A percentile compares a stretch with the other conserved stretches of the same genome.
phyloP scores from a whole-genome alignment of 495 filamentous ascomycete species.

The Mycothermus thermophilus region DNA sequence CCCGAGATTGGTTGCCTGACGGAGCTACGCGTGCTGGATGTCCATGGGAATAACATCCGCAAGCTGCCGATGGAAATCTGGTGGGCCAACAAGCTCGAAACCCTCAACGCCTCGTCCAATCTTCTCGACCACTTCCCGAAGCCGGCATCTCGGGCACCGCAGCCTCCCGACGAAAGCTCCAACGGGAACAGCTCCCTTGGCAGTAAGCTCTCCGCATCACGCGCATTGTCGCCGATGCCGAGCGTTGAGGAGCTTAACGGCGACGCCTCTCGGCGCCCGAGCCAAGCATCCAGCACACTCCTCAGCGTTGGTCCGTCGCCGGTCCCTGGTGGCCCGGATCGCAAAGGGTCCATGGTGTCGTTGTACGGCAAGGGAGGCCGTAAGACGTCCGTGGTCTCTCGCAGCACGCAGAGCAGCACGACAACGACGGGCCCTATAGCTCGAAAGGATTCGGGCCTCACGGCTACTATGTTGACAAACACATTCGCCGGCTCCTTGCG shows the following conservation, averaged over 20 bases:
- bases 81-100: slow-evolving; percentile 78
- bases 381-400: slow-evolving; percentile 74
- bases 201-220: slow-evolving; percentile 38
- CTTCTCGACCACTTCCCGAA: slow-evolving; percentile 82
- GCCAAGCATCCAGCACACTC: slow-evolving; percentile 64
- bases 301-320: slow-evolving; percentile 65
- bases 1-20: slow-evolving; percentile 70
- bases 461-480: slow-evolving; percentile 49
- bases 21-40: slow-evolving; percentile 72
- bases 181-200: slow-evolving; percentile 14
- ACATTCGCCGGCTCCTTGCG: slow-evolving; percentile 78
- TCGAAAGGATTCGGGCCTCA: slow-evolving; percentile 81
- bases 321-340: slow-evolving; percentile 38
- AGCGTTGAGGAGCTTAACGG: slow-evolving; percentile 65
- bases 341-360: slow-evolving; percentile 73
- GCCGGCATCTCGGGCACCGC: slow-evolving; percentile 48
- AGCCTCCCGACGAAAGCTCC: slow-evolving; percentile 36
- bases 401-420: slow-evolving; percentile 32
- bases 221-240: slow-evolving; percentile 41
- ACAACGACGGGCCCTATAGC: slow-evolving; percentile 35
- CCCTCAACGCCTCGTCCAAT: slow-evolving; percentile 90
- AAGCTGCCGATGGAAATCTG: slow-evolving; percentile 82
- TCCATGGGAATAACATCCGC: slow-evolving; percentile 83
- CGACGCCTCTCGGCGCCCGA: slow-evolving; percentile 66
- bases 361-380: slow-evolving; percentile 59